These are phyloP conservation scores for Globisporangium nunn DNA, from an alignment of 352 stramenopile species.

Conservation along the genomic window DNA sequence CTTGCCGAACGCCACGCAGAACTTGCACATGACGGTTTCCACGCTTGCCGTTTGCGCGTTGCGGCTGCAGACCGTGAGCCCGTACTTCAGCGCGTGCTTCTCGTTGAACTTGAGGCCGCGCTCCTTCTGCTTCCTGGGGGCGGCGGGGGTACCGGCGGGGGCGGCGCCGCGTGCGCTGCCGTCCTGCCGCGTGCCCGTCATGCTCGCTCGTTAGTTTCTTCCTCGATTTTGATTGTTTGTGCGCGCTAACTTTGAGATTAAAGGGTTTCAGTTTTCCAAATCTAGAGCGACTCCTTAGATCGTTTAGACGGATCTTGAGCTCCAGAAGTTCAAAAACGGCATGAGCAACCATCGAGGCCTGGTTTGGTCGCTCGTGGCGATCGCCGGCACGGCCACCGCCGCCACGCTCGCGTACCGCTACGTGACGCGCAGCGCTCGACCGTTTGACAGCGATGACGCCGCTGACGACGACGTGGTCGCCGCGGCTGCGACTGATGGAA, in stretches of 20 bases:
- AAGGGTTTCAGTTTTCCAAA: neutral
- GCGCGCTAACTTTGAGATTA: no score
- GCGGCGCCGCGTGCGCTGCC: neutral
- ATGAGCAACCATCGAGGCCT: constrained; percentile 47
- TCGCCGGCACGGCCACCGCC: constrained; percentile 58
- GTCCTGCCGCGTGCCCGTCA: constrained; percentile 20
- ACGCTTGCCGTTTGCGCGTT: constrained; percentile 40
- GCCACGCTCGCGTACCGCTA: constrained; percentile 57
- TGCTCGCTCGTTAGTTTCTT: neutral
- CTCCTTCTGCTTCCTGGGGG: constrained; percentile 46
- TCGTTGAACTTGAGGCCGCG: constrained; percentile 60
- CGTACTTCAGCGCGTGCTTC: constrained; percentile 65
- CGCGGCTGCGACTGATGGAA: neutral
- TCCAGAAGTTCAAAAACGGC: neutral
- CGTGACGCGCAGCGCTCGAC: constrained; percentile 32
- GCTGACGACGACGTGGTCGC: constrained; percentile 24
- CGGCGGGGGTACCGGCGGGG: neutral
- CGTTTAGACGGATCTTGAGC: no score
- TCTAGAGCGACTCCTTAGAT: neutral
- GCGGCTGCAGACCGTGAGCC: constrained; percentile 52
- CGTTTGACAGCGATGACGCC: constrained; percentile 13
- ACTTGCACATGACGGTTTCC: constrained; percentile 71
- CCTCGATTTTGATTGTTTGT: no score
- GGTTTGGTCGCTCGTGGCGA: constrained; percentile 56
- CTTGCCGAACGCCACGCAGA: constrained; percentile 67